These are phyloP conservation scores for Ceratocystis lukuohia DNA, from an alignment of 2,329 filamentous ascomycete genomes.

Conservation along the genomic window DNA sequence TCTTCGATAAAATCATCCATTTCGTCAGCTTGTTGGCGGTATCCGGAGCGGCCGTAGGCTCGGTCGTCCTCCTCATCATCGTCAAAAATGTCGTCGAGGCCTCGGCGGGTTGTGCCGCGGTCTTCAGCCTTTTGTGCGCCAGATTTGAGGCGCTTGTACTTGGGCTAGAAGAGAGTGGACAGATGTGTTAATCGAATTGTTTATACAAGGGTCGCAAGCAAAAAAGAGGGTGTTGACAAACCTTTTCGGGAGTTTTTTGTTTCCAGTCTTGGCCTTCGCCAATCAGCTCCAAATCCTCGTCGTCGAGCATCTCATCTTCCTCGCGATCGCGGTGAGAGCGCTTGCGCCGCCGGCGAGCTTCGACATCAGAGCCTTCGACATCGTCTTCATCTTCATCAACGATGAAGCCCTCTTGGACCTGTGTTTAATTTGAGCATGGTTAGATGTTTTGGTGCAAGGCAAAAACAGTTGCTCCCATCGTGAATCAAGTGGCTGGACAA, in stretches of 20 bases:
- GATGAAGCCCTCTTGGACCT: slow-evolving; percentile 93
- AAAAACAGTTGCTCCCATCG: not conserved
- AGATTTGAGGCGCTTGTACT: slow-evolving; percentile 93
- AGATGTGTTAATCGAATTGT: not conserved
- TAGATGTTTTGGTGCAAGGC: slow-evolving; percentile 6
- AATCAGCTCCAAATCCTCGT: slow-evolving; percentile 92
- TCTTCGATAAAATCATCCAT: slow-evolving; percentile 96
- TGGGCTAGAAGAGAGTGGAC: slow-evolving; percentile 42
- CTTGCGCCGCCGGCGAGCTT: slow-evolving; percentile 55
- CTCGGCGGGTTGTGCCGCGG: slow-evolving; percentile 49
- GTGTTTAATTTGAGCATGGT: slow-evolving; percentile 4
- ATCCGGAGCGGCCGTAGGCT: slow-evolving; percentile 35
- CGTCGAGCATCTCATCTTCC: slow-evolving; percentile 79
- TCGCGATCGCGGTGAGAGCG: slow-evolving; percentile 63
- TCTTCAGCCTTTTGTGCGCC: slow-evolving; percentile 67
- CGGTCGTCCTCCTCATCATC: slow-evolving; percentile 64
- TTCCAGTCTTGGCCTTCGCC: slow-evolving; percentile 56
- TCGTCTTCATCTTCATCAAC: slow-evolving; percentile 80
- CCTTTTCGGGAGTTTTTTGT: slow-evolving; percentile 54
- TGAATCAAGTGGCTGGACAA: slow-evolving; percentile 18
- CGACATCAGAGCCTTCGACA: slow-evolving; percentile 48
- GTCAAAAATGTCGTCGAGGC: slow-evolving; percentile 84
- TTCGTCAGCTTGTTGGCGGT: slow-evolving; percentile 57
- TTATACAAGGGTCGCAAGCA: not conserved
- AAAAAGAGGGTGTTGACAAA: slow-evolving; percentile 30